Evolutionary conservation across 2,329 filamentous ascomycete species (phyloP).

Genomic region (Fusarium citri): DNA sequence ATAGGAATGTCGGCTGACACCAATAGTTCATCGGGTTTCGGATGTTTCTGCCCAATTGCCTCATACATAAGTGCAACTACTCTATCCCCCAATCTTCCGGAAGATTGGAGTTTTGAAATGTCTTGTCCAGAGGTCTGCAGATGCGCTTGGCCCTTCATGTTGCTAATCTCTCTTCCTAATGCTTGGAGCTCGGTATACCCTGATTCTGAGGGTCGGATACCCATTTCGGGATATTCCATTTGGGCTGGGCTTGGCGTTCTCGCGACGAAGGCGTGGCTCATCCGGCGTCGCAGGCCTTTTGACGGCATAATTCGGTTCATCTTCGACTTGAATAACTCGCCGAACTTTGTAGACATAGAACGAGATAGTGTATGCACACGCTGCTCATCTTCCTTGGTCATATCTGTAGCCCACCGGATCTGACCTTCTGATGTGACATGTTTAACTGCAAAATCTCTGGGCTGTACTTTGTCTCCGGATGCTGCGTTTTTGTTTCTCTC

Average conservation of each 20-base stretch:
- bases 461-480: conserved; percentile 41
- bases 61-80: conserved; percentile 40
- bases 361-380: conserved; percentile 23
- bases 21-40: conserved; percentile 1
- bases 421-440: conserved; percentile 33
- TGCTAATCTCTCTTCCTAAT: conserved; percentile 36
- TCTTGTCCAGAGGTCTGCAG: neutral
- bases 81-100: conserved; percentile 30
- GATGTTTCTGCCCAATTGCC: conserved; percentile 10
- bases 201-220: conserved; percentile 38
- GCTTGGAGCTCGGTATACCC: conserved; percentile 39
- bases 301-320: conserved; percentile 20
- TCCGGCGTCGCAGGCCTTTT: conserved; percentile 1
- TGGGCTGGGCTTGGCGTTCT: conserved; percentile 1
- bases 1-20: neutral
- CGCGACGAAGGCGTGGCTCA: neutral
- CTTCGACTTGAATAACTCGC: conserved; percentile 45
- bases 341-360: conserved; percentile 48
- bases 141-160: conserved; percentile 25
- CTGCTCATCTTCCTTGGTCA: conserved; percentile 2
- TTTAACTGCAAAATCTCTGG: conserved; percentile 48
- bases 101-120: conserved; percentile 14
- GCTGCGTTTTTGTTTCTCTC: conserved; percentile 45
- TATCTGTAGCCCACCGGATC: conserved; percentile 46
- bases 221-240: conserved; percentile 44